Evolutionary conservation across 1,284 basidiomycete species (phyloP).

Genomic region (Melampsora larici-populina): DNA sequence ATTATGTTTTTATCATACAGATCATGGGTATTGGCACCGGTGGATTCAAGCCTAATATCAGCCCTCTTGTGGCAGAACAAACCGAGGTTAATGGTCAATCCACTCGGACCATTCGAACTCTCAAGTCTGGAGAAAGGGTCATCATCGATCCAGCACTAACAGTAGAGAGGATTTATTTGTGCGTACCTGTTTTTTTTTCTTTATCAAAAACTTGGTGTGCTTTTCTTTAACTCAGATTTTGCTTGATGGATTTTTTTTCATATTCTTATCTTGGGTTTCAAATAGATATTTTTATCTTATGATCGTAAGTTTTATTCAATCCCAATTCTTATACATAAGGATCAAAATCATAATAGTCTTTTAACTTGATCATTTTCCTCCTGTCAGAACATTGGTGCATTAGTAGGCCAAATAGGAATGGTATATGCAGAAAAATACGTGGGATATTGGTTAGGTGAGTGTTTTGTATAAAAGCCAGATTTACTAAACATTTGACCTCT

Average conservation of each 20-base stretch:
- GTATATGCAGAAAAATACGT: slow-evolving; percentile 53
- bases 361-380: slow-evolving; percentile 54
- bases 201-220: no score
- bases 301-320: slow-evolving; percentile 16
- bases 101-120: slow-evolving; percentile 55
- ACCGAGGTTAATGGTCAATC: slow-evolving; percentile 59
- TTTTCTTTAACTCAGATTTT: background rate
- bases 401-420: slow-evolving; percentile 59
- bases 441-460: slow-evolving; percentile 55
- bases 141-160: slow-evolving; percentile 76
- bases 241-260: no score
- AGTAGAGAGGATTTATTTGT: slow-evolving; percentile 61
- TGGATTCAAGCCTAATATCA: slow-evolving; percentile 57
- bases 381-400: slow-evolving; percentile 70
- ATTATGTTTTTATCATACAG: background rate
- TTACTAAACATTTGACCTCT: background rate
- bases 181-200: slow-evolving; percentile 49
- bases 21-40: slow-evolving; percentile 62
- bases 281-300: slow-evolving; percentile 40
- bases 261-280: background rate
- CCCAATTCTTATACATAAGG: background rate
- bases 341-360: slow-evolving; percentile 38
- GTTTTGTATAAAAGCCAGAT: background rate
- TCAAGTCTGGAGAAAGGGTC: slow-evolving; percentile 67
- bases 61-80: slow-evolving; percentile 71